A percentile compares a stretch with the other conserved stretches of the same genome.
Conservation (phyloP, 345 rosid species). For the Orychophragmus violaceus region DNA sequence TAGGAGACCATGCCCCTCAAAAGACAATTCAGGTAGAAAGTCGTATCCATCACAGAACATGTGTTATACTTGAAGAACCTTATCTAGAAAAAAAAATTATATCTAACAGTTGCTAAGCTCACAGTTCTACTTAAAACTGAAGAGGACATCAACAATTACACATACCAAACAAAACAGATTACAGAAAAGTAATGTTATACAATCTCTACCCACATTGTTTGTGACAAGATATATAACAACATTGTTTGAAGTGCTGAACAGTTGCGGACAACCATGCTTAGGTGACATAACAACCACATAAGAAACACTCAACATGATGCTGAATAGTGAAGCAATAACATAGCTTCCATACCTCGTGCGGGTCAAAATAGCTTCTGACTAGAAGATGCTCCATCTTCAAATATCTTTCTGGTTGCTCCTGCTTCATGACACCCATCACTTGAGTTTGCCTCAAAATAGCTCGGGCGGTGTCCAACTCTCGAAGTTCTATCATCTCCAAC, state of each 20-base stretch:
- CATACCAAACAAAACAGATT: background rate
- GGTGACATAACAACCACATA: background rate
- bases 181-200: background rate
- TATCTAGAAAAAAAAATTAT: background rate
- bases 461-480: slow-evolving; percentile 93
- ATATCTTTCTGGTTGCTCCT: slow-evolving; percentile 97
- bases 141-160: background rate
- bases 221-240: background rate
- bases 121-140: background rate
- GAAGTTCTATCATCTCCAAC: slow-evolving; percentile 92
- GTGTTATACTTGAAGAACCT: background rate
- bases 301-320: background rate
- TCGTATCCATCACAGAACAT: background rate
- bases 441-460: slow-evolving; percentile 95
- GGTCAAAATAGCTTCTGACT: slow-evolving; percentile 93
- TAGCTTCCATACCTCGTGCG: slow-evolving; percentile 65
- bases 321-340: background rate
- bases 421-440: slow-evolving; percentile 99
- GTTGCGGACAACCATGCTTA: background rate
- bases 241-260: background rate
- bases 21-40: background rate
- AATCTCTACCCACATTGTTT: background rate
- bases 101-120: background rate
- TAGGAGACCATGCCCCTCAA: slow-evolving; percentile 8
- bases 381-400: slow-evolving; percentile 90